Base-by-base conservation (phyloP, 257 asterid genomes). In the Eustoma russellianum region DNA sequence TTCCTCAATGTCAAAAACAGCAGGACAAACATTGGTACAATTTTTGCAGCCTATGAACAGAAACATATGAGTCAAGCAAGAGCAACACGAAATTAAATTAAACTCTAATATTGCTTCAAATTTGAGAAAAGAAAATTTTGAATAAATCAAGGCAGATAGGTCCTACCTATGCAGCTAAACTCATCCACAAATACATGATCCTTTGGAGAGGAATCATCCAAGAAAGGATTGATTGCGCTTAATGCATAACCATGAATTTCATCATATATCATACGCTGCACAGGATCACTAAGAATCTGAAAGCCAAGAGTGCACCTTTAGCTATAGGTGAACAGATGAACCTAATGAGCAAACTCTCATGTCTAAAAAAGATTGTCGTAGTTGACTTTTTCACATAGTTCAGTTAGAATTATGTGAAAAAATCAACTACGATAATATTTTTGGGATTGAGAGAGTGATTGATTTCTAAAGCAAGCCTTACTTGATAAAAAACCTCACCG, bases 171-270 rank as follows among this genome's bases (percentile, higher is more conserved):
- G 88, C 99, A 92, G 81, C 94, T 88, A 69, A 92, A 92, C 74
- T 92, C 99, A n/a, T 92, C 99, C 40, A 92, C 99, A 55, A 92
- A 92, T 15, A 79, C 91, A 65, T 88, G 93, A 75, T 92, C 95
- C 55, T 62, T 85, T 0, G 91, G 64, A 53, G 74, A 68, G 35
- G 94, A 79, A 74, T 85, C 97, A 40, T 83, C 94, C 11, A 83
- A 50, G 67, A 92, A 92, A 0, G 99, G 99, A 70, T 88, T 92
- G 16, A 69, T 76, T 62, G 94, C 99, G 19, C 95, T 82, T 65
- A 82, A 75, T 48, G 93, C 76, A 61, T 92, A 85, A 46, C 99
- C 99, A 65, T 92, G 97, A 63, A 92, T 88, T 74, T 92, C 94
- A 68, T 92, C 99, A 61, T 88, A 92, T 43, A 92, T 83, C 86